Conservation (phyloP, 371 early-diverging fungal species). For the Saksenaea oblongispora region DNA sequence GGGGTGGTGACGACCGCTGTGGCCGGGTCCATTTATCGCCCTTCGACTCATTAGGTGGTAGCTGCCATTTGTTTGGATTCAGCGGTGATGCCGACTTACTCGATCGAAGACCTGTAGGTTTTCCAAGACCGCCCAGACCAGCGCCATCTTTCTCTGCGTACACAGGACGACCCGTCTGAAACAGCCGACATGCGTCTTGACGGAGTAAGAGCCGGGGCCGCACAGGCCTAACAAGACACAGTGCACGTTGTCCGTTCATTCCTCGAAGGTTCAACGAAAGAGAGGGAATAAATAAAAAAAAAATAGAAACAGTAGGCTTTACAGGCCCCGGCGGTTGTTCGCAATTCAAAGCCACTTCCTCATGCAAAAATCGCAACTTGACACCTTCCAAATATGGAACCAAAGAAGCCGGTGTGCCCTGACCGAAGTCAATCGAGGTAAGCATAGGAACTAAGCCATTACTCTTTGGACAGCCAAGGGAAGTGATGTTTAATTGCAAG, state of each 20-base stretch:
- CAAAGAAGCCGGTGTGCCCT: no score
- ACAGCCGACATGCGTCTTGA: neutral
- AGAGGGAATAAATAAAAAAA: no score
- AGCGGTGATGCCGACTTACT: neutral
- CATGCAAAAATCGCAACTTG: no score
- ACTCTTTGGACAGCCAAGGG: no score
- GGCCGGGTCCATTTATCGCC: neutral
- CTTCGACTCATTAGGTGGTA: neutral
- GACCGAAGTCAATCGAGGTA: no score
- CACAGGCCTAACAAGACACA: neutral
- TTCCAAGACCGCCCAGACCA: neutral
- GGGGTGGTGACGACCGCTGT: neutral
- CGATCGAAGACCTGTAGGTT: neutral
- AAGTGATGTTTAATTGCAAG: no score
- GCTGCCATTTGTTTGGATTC: neutral
- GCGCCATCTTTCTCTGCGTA: neutral
- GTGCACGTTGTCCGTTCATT: constrained; percentile 1
- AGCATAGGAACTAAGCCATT: no score
- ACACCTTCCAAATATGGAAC: no score
- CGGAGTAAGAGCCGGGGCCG: neutral
- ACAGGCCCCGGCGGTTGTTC: no score
- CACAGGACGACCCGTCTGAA: neutral
- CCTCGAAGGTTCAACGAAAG: neutral
- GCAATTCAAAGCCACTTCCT: no score
- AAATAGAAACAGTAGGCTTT: no score